Percentiles rank a stretch among this genome's conserved stretches.
Evolutionary conservation across 177 flowering plant genomes (phyloP).

Genomic region (Tripterygium wilfordii): DNA sequence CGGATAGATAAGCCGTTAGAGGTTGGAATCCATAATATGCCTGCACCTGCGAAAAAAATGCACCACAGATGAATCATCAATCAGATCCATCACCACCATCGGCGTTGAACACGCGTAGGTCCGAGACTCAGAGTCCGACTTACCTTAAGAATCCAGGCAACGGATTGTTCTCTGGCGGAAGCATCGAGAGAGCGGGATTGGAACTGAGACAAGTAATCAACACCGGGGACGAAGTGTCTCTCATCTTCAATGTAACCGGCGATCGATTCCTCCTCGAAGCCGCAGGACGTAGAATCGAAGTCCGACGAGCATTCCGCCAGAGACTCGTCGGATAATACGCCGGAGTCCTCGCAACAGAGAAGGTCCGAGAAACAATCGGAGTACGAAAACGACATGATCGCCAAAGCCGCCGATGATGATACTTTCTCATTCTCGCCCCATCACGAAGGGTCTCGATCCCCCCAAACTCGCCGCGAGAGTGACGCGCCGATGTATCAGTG

Average conservation of each 20-base stretch:
- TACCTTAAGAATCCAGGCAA: conserved; percentile 77
- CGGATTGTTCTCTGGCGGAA: conserved; percentile 50
- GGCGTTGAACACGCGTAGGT: too few species aligned
- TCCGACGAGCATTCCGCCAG: conserved; percentile 53
- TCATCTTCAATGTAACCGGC: conserved; percentile 59
- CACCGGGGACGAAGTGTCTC: conserved; percentile 47
- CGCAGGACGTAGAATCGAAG: conserved; percentile 31
- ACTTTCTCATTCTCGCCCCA: too few species aligned
- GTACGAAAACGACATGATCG: conserved; percentile 48
- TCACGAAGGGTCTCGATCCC: too few species aligned
- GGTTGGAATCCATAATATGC: conserved; percentile 65
- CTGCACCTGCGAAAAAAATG: conserved; percentile 57
- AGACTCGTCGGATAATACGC: conserved; percentile 37
- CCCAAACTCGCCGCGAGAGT: too few species aligned
- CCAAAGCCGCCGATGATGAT: background rate
- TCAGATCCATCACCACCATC: too few species aligned
- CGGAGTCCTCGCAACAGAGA: conserved; percentile 71
- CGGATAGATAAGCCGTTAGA: conserved; percentile 84
- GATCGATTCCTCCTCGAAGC: conserved; percentile 53
- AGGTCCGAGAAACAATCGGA: conserved; percentile 56
- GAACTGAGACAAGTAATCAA: conserved; percentile 44
- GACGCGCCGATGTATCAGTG: too few species aligned
- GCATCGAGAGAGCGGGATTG: conserved; percentile 54
- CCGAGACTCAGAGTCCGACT: too few species aligned
- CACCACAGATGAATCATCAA: too few species aligned